A percentile compares a stretch with the other conserved stretches of the same genome.
phyloP scores from a whole-genome alignment of 2,329 filamentous ascomycete genomes.

The Fusarium sp. region DNA sequence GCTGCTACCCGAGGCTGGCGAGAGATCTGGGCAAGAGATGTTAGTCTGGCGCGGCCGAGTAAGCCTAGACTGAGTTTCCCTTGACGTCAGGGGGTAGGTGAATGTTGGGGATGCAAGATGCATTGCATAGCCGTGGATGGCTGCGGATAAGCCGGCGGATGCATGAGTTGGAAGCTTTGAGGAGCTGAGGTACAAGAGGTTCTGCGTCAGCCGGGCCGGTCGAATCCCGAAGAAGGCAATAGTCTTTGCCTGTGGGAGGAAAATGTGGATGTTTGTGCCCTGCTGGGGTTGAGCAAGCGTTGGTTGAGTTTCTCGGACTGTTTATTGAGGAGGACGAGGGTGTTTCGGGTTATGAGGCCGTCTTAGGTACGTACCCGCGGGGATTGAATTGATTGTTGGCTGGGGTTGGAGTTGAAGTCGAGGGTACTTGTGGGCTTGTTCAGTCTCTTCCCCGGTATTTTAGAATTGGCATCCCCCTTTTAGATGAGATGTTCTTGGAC shows the following conservation, averaged over 20 bases:
- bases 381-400: conserved; percentile 14
- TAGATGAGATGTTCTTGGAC: conserved; percentile 15
- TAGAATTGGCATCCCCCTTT: conserved; percentile 40
- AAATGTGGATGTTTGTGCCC: conserved; percentile 2
- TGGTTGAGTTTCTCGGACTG: conserved; percentile 11
- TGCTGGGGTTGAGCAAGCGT: conserved; percentile 5
- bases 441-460: conserved; percentile 35
- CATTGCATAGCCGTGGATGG: conserved; percentile 25
- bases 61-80: conserved; percentile 12
- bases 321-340: conserved; percentile 13
- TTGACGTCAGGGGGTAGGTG: conserved; percentile 39
- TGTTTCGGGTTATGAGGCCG: conserved; percentile 22
- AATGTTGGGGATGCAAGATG: conserved; percentile 44
- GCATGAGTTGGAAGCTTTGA: conserved; percentile 15
- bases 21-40: conserved; percentile 10
- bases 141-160: conserved; percentile 12
- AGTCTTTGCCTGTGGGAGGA: conserved; percentile 10
- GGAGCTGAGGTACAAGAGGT: conserved; percentile 5
- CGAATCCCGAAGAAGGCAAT: conserved; percentile 5
- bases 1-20: conserved; percentile 35
- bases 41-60: conserved; percentile 1
- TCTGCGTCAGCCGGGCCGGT: conserved; percentile 14
- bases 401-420: conserved; percentile 17
- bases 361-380: conserved; percentile 25
- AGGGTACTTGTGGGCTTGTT: conserved; percentile 14